Evolutionary conservation across 2,329 filamentous ascomycete species (phyloP).

Genomic region (Bisporella sp.): DNA sequence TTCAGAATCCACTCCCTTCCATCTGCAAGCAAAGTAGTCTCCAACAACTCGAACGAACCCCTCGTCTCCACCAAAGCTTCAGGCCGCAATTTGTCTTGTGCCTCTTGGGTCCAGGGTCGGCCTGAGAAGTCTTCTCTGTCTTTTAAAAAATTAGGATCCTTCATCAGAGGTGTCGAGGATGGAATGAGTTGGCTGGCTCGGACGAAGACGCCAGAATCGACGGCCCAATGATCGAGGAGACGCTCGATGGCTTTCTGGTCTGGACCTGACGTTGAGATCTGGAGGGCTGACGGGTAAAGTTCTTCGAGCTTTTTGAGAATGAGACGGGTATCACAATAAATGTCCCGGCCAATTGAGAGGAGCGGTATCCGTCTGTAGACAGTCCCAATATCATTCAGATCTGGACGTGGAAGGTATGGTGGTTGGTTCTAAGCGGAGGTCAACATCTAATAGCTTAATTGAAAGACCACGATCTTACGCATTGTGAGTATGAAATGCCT

Average conservation of each 20-base stretch:
- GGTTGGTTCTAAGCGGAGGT: slow-evolving; percentile 51
- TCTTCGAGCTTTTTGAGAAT: slow-evolving; percentile 59
- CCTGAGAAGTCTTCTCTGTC: slow-evolving; percentile 46
- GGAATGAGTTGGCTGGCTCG: slow-evolving; percentile 50
- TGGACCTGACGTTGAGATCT: slow-evolving; percentile 27
- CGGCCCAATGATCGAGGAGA: slow-evolving; percentile 48
- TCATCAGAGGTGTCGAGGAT: slow-evolving; percentile 42
- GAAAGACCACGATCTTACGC: slow-evolving; percentile 39
- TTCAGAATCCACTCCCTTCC: slow-evolving; percentile 58
- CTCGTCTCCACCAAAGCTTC: slow-evolving; percentile 51
- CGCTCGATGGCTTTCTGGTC: slow-evolving; percentile 42
- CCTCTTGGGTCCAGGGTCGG: slow-evolving; percentile 32
- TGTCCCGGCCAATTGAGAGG: slow-evolving; percentile 56
- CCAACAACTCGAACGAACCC: slow-evolving; percentile 49
- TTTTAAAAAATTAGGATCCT: slow-evolving; percentile 50
- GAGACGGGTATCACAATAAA: slow-evolving; percentile 64
- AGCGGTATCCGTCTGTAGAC: slow-evolving; percentile 64
- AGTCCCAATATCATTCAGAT: slow-evolving; percentile 53
- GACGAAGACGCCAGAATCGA: slow-evolving; percentile 51
- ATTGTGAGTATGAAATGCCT: slow-evolving; percentile 59
- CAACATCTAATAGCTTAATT: not conserved
- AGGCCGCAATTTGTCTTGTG: slow-evolving; percentile 36
- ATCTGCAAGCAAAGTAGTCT: slow-evolving; percentile 56
- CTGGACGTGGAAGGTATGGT: slow-evolving; percentile 56
- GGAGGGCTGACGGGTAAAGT: slow-evolving; percentile 37